Evolutionary conservation across 2,329 filamentous ascomycete species (phyloP).

Genomic region (Aschersonia sp.): DNA sequence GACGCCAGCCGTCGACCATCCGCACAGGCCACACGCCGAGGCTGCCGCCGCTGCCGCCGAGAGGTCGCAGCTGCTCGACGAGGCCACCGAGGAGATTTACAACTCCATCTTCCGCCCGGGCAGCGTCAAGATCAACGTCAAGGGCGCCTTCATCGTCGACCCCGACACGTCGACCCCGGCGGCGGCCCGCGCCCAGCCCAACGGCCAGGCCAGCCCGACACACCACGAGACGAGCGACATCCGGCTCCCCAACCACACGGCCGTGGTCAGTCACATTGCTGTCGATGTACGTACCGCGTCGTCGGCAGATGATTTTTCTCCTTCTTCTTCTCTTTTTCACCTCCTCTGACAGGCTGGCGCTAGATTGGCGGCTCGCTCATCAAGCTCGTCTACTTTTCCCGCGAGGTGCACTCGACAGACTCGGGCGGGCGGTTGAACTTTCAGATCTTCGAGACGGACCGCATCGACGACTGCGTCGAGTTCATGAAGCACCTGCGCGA

Average conservation of each 20-base stretch:
- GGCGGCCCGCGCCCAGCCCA: slow-evolving; percentile 16
- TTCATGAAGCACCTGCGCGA: slow-evolving; percentile 79
- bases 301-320: too few relatives aligned
- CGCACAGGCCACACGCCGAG: not conserved
- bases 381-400: slow-evolving; percentile 94
- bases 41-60: not conserved
- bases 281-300: slow-evolving; percentile 58
- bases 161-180: slow-evolving; percentile 48
- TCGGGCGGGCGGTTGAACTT: slow-evolving; percentile 88
- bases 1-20: not conserved
- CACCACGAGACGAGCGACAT: slow-evolving; percentile 77
- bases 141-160: slow-evolving; percentile 92
- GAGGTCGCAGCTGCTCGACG: not conserved
- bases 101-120: slow-evolving; percentile 47
- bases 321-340: not conserved
- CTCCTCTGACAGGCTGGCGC: not conserved
- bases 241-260: slow-evolving; percentile 87
- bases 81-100: slow-evolving; percentile 38
- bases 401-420: slow-evolving; percentile 64
- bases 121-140: slow-evolving; percentile 86
- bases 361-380: slow-evolving; percentile 91
- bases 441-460: slow-evolving; percentile 88
- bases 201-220: slow-evolving; percentile 31
- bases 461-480: slow-evolving; percentile 83
- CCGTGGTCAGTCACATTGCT: slow-evolving; percentile 90